These are phyloP conservation scores for Plasmodium inui DNA, from an alignment of 169 alveolate species.

Conservation along the genomic window DNA sequence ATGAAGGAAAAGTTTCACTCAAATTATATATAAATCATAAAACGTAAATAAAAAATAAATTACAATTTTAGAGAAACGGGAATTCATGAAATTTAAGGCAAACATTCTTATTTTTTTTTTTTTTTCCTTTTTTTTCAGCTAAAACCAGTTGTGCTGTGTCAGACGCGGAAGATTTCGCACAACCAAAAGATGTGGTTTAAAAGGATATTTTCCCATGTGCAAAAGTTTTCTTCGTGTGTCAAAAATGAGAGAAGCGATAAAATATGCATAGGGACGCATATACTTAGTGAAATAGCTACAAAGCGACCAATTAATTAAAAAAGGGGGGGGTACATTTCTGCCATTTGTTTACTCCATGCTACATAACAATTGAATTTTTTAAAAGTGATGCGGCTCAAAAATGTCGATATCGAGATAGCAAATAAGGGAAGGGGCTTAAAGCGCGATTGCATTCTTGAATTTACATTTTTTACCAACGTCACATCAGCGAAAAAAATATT, in stretches of 20 bases:
- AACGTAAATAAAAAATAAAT: neutral
- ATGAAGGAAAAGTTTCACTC: neutral
- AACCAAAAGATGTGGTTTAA: neutral
- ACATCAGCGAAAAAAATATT: neutral
- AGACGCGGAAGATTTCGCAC: neutral
- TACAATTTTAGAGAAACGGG: neutral
- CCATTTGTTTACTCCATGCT: neutral
- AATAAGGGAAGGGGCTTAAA: neutral
- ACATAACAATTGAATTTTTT: neutral
- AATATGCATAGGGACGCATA: neutral
- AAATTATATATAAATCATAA: neutral
- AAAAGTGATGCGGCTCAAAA: neutral
- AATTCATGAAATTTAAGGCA: neutral
- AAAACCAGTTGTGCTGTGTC: neutral
- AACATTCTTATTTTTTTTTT: neutral
- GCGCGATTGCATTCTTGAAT: neutral
- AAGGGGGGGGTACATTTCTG: neutral
- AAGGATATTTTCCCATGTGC: neutral
- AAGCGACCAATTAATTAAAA: neutral
- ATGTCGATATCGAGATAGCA: neutral
- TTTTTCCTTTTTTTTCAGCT: neutral
- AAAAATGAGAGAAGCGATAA: neutral
- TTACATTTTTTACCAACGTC: neutral
- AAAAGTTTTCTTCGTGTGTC: neutral
- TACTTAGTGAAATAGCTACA: neutral